Base-by-base conservation (phyloP, 2,329 filamentous ascomycete species). In the Trichoderma hamatum region DNA sequence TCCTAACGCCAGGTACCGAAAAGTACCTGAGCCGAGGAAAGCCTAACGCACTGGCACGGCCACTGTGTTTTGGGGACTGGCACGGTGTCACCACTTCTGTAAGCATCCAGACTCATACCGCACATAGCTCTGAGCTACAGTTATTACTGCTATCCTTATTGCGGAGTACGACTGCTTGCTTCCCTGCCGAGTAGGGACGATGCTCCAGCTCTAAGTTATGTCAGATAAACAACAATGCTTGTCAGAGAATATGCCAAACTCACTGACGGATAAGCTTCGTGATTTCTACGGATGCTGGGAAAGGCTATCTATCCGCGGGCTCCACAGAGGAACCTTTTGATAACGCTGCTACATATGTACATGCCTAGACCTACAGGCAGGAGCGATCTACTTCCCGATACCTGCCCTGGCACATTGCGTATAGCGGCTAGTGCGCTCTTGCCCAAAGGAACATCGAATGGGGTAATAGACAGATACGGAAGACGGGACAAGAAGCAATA, bases 1-100 rank as follows among this genome's bases (percentile, higher is more conserved):
- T 26, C 13, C 51, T 34, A 34, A 51, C 52, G 39, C 54, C 64
- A 67, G 64, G 64, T 49, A 67, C 64, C 24, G 49, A 5, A 13
- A 54, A 54, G 24, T 54, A 26, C 26, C 24, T 54, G 26, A 7
- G 21, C 51, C 51, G 21, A 43, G 39, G 19, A 26, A 54, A 54
- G n/a, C 1, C 28, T 3, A 6, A 26, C 3, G 6, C 21, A 13
- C 30, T 13, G 16, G 16, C 14, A 14, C 21, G 32, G 30, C 26
- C 19, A 34, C 56, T 59, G 56, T 43, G 56, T 13, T 59, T 59
- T 13, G 32, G 56, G 30, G 55, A 58, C 55, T 39, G 30, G 56
- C 56, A 59, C 56, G 24, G 56, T 28, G 56, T 43, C 56, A 59
- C 21, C 21, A 24, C 19, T 24, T 24, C 46, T 49, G 46, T 49